phyloP scores from a whole-genome alignment of 2,329 filamentous ascomycete genomes.

The Talaromyces verruculosus region DNA sequence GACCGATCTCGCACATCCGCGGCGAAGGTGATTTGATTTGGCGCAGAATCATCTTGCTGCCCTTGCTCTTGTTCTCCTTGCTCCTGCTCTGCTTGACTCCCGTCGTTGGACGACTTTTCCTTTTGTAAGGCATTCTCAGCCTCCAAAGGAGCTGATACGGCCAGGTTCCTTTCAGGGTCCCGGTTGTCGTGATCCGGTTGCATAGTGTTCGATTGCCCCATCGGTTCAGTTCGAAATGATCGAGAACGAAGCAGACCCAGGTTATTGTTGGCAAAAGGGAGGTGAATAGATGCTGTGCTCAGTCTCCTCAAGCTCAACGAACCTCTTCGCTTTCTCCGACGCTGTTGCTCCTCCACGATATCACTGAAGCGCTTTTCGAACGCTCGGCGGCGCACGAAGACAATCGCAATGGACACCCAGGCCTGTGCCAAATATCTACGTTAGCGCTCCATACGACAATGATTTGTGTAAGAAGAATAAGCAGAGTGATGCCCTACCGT shows the following conservation, averaged over 20 bases:
- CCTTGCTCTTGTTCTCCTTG: not conserved
- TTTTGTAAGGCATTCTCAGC: not conserved
- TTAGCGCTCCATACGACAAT: not conserved
- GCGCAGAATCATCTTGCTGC: not conserved
- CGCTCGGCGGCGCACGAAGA: constrained; percentile 38
- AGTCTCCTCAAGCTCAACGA: not conserved
- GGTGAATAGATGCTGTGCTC: not conserved
- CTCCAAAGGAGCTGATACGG: not conserved
- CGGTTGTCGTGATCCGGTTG: not conserved
- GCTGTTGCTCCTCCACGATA: constrained; percentile 21
- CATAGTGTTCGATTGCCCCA: not conserved
- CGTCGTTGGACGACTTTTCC: not conserved
- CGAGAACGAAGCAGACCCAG: not conserved
- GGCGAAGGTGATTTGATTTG: constrained; percentile 2
- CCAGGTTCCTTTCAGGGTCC: not conserved
- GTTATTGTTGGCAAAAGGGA: not conserved
- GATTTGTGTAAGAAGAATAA: not conserved
- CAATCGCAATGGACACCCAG: constrained; percentile 47
- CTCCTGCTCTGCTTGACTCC: not conserved
- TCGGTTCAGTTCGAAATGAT: not conserved
- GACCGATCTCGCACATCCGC: not conserved
- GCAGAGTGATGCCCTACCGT: not conserved
- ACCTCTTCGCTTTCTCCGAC: not conserved
- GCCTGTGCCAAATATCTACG: not conserved
- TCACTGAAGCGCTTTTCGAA: constrained; percentile 31